Conservation (phyloP, 2,329 filamentous ascomycete species). For the Huntiella savannae region DNA sequence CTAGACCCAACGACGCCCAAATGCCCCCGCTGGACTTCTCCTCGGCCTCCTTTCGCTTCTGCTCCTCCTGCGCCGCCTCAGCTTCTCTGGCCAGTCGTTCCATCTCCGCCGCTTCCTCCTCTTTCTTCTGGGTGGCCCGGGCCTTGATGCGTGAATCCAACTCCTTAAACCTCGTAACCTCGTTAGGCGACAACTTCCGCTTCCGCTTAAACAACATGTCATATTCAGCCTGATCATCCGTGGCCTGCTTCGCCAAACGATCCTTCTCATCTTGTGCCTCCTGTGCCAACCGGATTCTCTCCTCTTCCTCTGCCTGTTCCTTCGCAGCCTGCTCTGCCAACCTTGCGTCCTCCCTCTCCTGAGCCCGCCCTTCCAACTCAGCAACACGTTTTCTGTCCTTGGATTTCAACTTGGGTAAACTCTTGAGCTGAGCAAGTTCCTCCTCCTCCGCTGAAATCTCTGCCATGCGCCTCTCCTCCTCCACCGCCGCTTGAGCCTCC, state of each 20-base stretch:
- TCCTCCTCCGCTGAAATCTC: constrained; percentile 5
- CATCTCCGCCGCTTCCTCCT: constrained; percentile 6
- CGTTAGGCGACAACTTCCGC: constrained; percentile 28
- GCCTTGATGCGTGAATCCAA: constrained; percentile 19
- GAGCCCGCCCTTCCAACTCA: constrained; percentile 5
- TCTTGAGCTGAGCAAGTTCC: constrained; percentile 4
- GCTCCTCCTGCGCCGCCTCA: constrained; percentile 15
- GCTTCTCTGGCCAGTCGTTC: constrained; percentile 4
- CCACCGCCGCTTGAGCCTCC: not conserved
- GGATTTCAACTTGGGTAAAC: not conserved
- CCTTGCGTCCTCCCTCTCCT: not conserved
- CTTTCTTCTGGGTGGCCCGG: constrained; percentile 13
- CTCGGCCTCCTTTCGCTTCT: constrained; percentile 17
- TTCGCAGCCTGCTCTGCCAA: constrained; percentile 13
- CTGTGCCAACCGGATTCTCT: constrained; percentile 2
- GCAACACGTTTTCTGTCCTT: constrained; percentile 4
- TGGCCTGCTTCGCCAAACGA: constrained; percentile 11
- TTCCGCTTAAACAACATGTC: constrained; percentile 28
- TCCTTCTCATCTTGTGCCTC: constrained; percentile 5
- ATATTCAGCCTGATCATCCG: constrained; percentile 17
- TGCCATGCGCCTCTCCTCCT: not conserved
- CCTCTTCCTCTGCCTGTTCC: constrained; percentile 13
- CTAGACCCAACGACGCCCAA: constrained; percentile 1
- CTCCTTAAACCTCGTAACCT: constrained; percentile 25
- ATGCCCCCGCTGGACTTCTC: constrained; percentile 15